Evolutionary conservation across 2,329 filamentous ascomycete species (phyloP), one percentile per base, ranked within the genome.

Genomic region (Fusarium nanum): DNA sequence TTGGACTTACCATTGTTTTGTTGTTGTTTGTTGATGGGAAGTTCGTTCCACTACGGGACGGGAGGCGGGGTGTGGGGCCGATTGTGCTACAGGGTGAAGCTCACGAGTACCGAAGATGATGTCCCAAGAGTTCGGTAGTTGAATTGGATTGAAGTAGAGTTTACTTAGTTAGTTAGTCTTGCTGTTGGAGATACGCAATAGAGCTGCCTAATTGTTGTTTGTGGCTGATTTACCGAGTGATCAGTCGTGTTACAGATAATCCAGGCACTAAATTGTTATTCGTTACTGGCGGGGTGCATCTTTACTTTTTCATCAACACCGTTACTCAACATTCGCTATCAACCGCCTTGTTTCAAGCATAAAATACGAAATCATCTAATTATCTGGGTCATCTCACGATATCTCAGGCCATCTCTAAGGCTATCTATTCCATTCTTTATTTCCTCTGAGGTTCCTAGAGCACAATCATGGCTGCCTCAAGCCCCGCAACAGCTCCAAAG

Each of bases 41-140:
- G 47, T 55, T 9, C 44, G 54, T 66, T 66, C 63, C 55, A 40
- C 48, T 30, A 41, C 50, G 50, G 63, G 42, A 67, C 48, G 55
- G 55, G 60, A 46, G 41, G 64, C 64, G 64, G 64, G 64, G 64
- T 64, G 64, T 68, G 64, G 64, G 64, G 64, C 64, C 64, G 57
- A 27, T 23, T 46, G 7, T 30, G 25, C 14, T 56, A 40, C n/a
- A 46, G 12, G 52, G 40, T 42, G 27, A 49, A 30, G 32, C 11
- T 44, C 34, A 37, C 34, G 34, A 12, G 34, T 37, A 37, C 34
- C 34, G 34, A 37, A 37, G 34, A 11, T 11, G 34, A 37, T 37
- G 10, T 37, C 16, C 34, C 34, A n/a, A 37, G 9, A 3, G 22
- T 44, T 25, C 14, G 22, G 20, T 44, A 25, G 14, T 16, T 10